Percentiles rank a stretch among this genome's conserved stretches.
phyloP scores from a whole-genome alignment of 78 protist genomes.

The Cavenderia fasciculata region DNA sequence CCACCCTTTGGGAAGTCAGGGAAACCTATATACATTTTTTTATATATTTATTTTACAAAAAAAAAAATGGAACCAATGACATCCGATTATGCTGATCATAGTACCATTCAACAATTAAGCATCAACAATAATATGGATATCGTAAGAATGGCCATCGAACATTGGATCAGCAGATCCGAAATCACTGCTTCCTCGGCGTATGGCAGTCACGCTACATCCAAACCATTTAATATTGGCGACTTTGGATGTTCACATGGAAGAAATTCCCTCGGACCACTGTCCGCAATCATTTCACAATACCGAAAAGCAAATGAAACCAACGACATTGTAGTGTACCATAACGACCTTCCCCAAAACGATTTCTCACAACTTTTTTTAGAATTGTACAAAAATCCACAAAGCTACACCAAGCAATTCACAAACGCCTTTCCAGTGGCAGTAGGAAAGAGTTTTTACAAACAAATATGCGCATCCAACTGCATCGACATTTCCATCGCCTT shows the following conservation, averaged over 20 bases:
- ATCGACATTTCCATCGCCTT: constrained; percentile 19
- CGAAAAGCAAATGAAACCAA: not conserved
- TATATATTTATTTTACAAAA: not conserved
- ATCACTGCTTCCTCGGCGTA: no score
- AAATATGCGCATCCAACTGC: not conserved
- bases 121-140: constrained; percentile 10
- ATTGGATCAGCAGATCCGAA: not conserved
- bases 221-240: constrained; percentile 5
- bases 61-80: constrained; percentile 3
- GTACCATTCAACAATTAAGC: not conserved
- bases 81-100: not conserved
- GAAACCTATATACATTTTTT: not conserved
- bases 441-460: constrained; percentile 1
- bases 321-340: not conserved
- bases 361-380: not conserved
- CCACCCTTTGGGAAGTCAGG: no score
- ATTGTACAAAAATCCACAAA: not conserved
- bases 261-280: not conserved
- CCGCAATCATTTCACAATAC: not conserved
- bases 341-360: constrained; percentile 10
- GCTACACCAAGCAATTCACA: not conserved
- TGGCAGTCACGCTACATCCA: not conserved
- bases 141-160: not conserved
- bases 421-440: not conserved
- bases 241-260: constrained; percentile 12